Base-by-base conservation (phyloP, 441 rosid species). In the Isatis lusitanica region DNA sequence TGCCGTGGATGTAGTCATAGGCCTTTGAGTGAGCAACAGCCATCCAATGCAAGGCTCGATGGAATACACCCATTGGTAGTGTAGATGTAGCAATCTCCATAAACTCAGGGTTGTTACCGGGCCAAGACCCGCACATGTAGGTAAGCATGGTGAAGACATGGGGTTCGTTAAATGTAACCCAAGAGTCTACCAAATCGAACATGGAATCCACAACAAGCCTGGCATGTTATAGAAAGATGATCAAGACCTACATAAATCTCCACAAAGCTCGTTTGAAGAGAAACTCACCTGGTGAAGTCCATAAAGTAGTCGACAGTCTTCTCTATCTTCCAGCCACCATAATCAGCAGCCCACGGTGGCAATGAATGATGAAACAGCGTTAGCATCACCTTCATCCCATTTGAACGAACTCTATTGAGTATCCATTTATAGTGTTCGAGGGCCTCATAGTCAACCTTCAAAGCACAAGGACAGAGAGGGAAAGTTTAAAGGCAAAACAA, bases 281-380 rank as follows among this genome's bases (percentile, higher is more conserved):
- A 64, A 43, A 70, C 62, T 72, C 72, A 94, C 96, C 87, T 92
- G 69, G 97, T 86, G 82, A 94, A 94, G 44, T 92, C 91, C 84
- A 90, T 72, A 81, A 94, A 92, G 83, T 90, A 92, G 71, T 88
- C 90, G 39, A 92, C 90, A 56, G 99, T 94, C 84, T 90, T 94
- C 85, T 94, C 96, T 59, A 87, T 73, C 86, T 92, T 94, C 97
- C 99, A 92, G n/a, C 97, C 99, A 47, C 98, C 98, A 79, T 92
- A 94, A 50, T 85, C 97, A 81, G 93, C 88, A 60, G 98, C 97
- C 98, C 98, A 94, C 30, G 96, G 92, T 59, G 99, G 99, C 82
- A 94, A 77, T 28, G 99, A 92, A 78, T 94, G 99, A 80, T 94
- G 99, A 79, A 94, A 94, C 12, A 94, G 80, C 35, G 98, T 94